Evolutionary conservation across 78 protist genomes (phyloP), one percentile per base, ranked within the genome.

Genomic region (Dictyostelium intermedium): DNA sequence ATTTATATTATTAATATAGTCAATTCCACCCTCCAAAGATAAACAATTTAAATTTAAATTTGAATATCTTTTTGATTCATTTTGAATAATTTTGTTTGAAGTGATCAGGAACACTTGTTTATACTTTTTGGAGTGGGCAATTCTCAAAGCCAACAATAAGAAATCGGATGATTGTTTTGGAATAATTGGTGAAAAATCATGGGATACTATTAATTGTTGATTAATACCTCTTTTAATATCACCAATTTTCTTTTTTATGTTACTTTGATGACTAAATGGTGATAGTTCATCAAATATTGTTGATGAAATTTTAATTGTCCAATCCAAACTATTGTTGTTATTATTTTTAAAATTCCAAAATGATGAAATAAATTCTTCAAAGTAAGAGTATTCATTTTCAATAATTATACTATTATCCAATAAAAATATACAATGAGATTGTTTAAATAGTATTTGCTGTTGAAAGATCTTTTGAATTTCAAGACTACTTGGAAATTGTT

Each of bases 401-500:
- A 72, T 72, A 11, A 72, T 72, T 11, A 30, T 30, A 34, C 34
- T 72, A 72, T 72, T 72, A 35, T 72, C 79, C 39, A 72, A 72
- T 72, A 72, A 72, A 72, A 72, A 30, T 16, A 72, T 34, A 34
- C 50, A 16, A 34, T 16, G 79, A 23, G 25, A 34, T 34, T 72
- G 37, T 25, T 72, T 34, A 35, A 72, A 72, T 34, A 72, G 39
- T 25, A 72, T 72, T 72, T 72, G 73, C 14, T 72, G 79, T 16
- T 83, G 78, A 25, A 27, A 27, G 5, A 10, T 72, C 41, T 72
- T 34, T 72, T 72, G 79, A 72, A 72, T 72, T 18, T 34, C 37
- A 14, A 72, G 10, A 35, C 50, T 72, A 72, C n/a, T 72, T 72
- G 37, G 79, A 82, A n/a, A 72, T 72, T 72, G 34, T 72, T 72